phyloP scores from a whole-genome alignment of 208 protist genomes.

The Leishmania amazonensis region DNA sequence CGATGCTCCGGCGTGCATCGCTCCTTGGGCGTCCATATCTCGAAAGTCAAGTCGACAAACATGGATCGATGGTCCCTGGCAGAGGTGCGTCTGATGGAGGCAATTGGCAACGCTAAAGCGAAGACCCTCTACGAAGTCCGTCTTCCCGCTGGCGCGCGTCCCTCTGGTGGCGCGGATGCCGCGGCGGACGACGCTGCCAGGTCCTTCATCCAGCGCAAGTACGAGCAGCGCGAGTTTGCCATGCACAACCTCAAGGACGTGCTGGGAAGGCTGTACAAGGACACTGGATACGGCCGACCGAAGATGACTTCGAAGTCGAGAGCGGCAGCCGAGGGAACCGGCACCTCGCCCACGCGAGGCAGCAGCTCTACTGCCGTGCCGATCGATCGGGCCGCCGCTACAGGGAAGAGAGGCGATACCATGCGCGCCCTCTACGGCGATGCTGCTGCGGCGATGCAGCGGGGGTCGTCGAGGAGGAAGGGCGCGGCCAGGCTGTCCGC shows the following conservation, averaged over 20 bases:
- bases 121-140: conserved; percentile 65
- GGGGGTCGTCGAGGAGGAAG: not conserved
- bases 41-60: conserved; percentile 93
- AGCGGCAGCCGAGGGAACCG: not conserved
- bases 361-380: not conserved
- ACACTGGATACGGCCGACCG: conserved; percentile 61
- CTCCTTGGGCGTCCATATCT: conserved; percentile 92
- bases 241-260: conserved; percentile 42
- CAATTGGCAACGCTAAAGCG: conserved; percentile 70
- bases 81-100: conserved; percentile 74
- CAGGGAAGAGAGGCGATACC: conserved; percentile 56
- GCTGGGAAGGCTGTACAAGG: conserved; percentile 54
- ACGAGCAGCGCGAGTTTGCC: conserved; percentile 68
- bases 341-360: not conserved
- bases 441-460: conserved; percentile 17
- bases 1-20: conserved; percentile 94
- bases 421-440: conserved; percentile 43
- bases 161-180: conserved; percentile 2
- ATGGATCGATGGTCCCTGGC: conserved; percentile 88
- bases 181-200: conserved; percentile 43
- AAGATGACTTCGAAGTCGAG: not conserved
- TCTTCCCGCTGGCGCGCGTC: conserved; percentile 25
- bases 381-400: conserved; percentile 27
- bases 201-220: conserved; percentile 75
- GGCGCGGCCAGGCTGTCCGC: not conserved